Base-by-base conservation (phyloP, 306 rosid genomes). In the Elaeagnus macrophylla region DNA sequence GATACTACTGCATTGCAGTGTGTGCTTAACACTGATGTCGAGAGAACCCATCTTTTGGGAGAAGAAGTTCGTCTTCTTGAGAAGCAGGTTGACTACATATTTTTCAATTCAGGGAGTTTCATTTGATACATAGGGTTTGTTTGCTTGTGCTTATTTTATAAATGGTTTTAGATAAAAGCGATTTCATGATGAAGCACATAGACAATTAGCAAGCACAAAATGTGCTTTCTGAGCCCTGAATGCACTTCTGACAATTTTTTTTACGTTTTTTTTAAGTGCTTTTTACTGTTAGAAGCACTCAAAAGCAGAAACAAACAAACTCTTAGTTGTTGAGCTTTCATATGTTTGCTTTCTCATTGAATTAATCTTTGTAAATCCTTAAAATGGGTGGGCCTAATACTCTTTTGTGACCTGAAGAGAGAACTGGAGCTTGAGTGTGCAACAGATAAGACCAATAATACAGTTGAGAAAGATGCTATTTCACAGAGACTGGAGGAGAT, bases 1-100 rank as follows among this genome's bases (percentile, higher is more conserved):
- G 71, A 78, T 59, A 80, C 65, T n/a, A 55, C 86, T 11, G 99
- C 99, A 18, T 61, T 91, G 85, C 99, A 91, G 73, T 91, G 99
- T 69, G 95, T 91, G 61, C 86, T 91, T 60, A 91, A 91, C 73
- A 51, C 99, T 16, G 99, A 91, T 71, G 57, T 84, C 39, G 96
- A 93, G 75, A 87, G 96, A 78, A 53, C 78, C 48, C 87, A 87
- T 52, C 95, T 93, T 73, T 45, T 82, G 60, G 77, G 68, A 41
- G 96, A 93, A 77, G 99, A 93, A 82, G 76, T 65, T 71, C 82
- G 45, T 16, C 74, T 91, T 55, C 51, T 82, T 5, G 79, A 95
- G 39, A 75, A 68, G 54, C 99, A 91, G 87, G 99, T 91, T 67
- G 48, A 40, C 16, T 62, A 55, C 11, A 40, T 45, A 42, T 38